Base-by-base conservation (phyloP, 331 rosid species). In the Quercus lobata region DNA sequence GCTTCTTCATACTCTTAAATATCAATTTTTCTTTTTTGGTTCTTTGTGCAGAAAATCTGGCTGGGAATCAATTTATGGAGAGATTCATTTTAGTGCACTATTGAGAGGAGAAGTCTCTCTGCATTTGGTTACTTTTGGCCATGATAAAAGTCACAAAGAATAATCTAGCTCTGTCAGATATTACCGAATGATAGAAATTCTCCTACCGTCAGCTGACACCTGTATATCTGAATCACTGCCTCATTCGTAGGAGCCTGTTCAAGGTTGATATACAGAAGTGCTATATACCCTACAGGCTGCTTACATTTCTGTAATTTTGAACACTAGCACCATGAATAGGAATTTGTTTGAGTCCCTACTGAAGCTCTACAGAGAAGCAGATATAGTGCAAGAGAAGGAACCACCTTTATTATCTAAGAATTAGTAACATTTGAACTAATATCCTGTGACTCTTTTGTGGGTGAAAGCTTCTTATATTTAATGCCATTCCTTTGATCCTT, bases 1-100 rank as follows among this genome's bases (percentile, higher is more conserved):
- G 69, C 35, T 61, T 61, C 34, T 61, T 5, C 7, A 25, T 61
- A 12, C 4, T 12, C 19, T 25, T 22, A 24, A 22, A 65, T 27
- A 7, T 27, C 29, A 27, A 27, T 0, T 27, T 27, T 27, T 27
- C 29, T 27, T 27, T 27, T 27, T 27, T 27, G 7, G 37, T 34
- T 34, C n/a, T 37, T 12, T 2, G 14, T 79, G 66, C 88, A 90
- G 92, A 84, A 76, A 27, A 29, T 76, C 86, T 79, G 90, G 94
- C 18, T 92, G 90, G 97, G 89, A 87, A 41, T 72, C 91, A 9
- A 58, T 46, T 78, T 75, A 81, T 18, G 92, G 84, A 65, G 90
- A 90, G 84, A 79, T 54, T 69, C 89, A 87, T 71, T 19, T 17
- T 3, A 30, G 32, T 30, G 0, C 8, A 34, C 37, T 34, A 34